phyloP scores from a whole-genome alignment of 164 flowering plant genomes.

The Umbellularia californica region DNA sequence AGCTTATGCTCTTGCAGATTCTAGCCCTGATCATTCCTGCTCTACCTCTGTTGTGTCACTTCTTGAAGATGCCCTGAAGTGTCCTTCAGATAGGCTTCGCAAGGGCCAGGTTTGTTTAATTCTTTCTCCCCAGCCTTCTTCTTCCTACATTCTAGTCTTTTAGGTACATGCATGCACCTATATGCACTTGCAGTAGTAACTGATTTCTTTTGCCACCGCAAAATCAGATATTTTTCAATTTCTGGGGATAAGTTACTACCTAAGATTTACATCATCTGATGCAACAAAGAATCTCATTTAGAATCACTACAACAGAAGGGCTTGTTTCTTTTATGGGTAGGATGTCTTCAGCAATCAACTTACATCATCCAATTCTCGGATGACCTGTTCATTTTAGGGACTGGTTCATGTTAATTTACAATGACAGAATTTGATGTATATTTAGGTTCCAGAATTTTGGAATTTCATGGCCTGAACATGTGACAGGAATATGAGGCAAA shows the following conservation, averaged over 20 bases:
- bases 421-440: too few species aligned
- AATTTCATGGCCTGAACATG: too few species aligned
- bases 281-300: too few species aligned
- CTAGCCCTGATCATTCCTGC: constrained; percentile 80
- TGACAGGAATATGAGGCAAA: too few species aligned
- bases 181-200: not conserved
- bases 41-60: constrained; percentile 78
- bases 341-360: too few species aligned
- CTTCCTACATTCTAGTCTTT: not conserved
- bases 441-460: too few species aligned
- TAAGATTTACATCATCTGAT: not conserved
- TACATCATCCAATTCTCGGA: too few species aligned
- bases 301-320: too few species aligned
- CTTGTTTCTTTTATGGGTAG: too few species aligned
- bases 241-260: not conserved
- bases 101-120: constrained; percentile 80
- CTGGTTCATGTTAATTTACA: too few species aligned
- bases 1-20: constrained; percentile 99
- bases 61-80: constrained; percentile 90
- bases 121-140: not conserved
- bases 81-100: constrained; percentile 97
- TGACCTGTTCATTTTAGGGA: too few species aligned
- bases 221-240: not conserved
- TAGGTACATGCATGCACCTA: not conserved
- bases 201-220: not conserved